Conservation (phyloP, 192 early-diverging fungal species). For the Pilaira anomala region DNA sequence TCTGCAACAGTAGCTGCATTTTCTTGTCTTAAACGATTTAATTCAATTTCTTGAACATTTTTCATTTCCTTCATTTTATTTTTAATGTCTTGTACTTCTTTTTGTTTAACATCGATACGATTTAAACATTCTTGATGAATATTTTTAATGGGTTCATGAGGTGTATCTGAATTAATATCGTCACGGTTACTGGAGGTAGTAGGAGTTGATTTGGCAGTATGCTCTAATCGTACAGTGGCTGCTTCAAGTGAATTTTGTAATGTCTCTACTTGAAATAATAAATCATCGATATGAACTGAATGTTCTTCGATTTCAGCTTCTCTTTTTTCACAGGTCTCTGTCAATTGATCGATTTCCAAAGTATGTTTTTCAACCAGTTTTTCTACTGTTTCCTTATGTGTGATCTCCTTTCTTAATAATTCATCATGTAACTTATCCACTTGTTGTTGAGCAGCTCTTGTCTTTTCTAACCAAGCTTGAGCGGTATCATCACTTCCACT, state of each 20-base stretch:
- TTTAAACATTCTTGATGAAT: not conserved
- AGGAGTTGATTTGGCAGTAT: constrained; percentile 11
- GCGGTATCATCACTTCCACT: constrained; percentile 29
- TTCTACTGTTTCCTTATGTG: constrained; percentile 1
- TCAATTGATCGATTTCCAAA: constrained; percentile 1
- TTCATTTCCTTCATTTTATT: constrained; percentile 7
- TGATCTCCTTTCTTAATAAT: not conserved
- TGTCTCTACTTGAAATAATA: constrained; percentile 20
- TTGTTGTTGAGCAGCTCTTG: constrained; percentile 17
- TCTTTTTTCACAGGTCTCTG: not conserved
- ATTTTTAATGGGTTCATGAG: not conserved
- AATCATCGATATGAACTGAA: constrained; percentile 14
- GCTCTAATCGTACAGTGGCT: constrained; percentile 25
- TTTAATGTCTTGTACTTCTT: constrained; percentile 7
- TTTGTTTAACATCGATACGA: not conserved
- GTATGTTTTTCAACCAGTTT: not conserved
- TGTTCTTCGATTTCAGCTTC: constrained; percentile 22
- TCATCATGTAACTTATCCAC: constrained; percentile 17
- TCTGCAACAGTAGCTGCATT: constrained; percentile 16
- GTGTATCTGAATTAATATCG: not conserved
- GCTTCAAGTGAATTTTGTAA: constrained; percentile 24
- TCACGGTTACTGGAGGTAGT: not conserved
- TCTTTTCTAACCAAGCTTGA: constrained; percentile 27
- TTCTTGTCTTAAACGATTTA: constrained; percentile 16
- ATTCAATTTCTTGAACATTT: constrained; percentile 10